Conservation (phyloP, 2,329 filamentous ascomycete genomes). For the Neofusicoccum sp. region DNA sequence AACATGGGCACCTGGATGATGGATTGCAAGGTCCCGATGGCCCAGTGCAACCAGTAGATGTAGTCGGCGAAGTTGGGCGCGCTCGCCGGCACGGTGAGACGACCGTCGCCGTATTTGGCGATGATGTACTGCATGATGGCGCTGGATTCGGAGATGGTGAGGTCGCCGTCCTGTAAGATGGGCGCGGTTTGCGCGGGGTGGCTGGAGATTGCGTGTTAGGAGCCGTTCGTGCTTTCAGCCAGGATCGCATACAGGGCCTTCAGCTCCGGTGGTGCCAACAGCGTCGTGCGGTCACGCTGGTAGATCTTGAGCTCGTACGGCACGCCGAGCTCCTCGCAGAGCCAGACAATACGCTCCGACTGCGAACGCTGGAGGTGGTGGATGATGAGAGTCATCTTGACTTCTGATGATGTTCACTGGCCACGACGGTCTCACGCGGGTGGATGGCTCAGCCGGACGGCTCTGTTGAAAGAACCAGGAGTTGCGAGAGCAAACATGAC, state of each 20-base stretch:
- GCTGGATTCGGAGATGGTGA: constrained; percentile 59
- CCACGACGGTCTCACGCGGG: not conserved
- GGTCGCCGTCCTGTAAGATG: constrained; percentile 56
- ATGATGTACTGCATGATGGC: constrained; percentile 64
- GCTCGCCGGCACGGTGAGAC: constrained; percentile 46
- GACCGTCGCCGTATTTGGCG: constrained; percentile 44
- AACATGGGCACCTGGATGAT: constrained; percentile 33
- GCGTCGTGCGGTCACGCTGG: constrained; percentile 41
- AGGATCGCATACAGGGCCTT: constrained; percentile 27
- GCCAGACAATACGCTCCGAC: constrained; percentile 63
- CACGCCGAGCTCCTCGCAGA: constrained; percentile 63
- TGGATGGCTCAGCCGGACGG: not conserved
- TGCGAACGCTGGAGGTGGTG: constrained; percentile 51
- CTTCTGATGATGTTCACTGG: not conserved
- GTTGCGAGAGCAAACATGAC: not conserved
- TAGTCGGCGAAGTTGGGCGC: constrained; percentile 58
- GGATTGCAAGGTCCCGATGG: constrained; percentile 42
- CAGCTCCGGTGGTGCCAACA: constrained; percentile 30
- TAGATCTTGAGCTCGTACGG: constrained; percentile 52
- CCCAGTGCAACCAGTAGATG: constrained; percentile 64
- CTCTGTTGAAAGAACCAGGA: too few relatives aligned
- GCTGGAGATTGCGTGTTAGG: constrained; percentile 33
- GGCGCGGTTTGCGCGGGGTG: constrained; percentile 56
- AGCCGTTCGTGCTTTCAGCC: not conserved
- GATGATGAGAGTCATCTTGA: constrained; percentile 26